phyloP scores from a whole-genome alignment of 495 filamentous ascomycete species.

The Podospora australis region DNA sequence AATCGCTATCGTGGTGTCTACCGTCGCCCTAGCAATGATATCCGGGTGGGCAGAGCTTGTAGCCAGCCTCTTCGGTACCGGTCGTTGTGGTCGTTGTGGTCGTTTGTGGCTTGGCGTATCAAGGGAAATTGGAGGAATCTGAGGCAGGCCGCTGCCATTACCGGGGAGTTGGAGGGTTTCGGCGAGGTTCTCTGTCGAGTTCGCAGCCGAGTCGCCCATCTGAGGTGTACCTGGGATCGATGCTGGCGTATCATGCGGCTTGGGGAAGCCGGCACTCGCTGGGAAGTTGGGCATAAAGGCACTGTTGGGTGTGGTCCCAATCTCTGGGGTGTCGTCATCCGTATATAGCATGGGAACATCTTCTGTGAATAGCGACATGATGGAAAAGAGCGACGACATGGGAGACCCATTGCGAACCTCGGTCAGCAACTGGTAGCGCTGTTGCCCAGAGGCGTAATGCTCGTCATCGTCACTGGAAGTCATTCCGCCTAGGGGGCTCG shows the following conservation, averaged over 20 bases:
- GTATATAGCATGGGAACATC: conserved; percentile 72
- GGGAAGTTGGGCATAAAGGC: conserved; percentile 28
- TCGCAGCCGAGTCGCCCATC: conserved; percentile 19
- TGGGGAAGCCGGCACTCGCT: conserved; percentile 41
- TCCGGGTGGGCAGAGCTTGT: conserved; percentile 87
- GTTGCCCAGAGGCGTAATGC: conserved; percentile 47
- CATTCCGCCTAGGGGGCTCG: conserved; percentile 20
- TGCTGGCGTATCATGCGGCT: conserved; percentile 31
- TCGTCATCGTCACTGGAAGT: conserved; percentile 66
- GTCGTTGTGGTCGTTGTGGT: conserved; percentile 19
- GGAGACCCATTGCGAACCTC: conserved; percentile 98
- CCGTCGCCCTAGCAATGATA: conserved; percentile 91
- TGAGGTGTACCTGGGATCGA: conserved; percentile 29
- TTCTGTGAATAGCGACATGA: conserved; percentile 93
- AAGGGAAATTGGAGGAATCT: conserved; percentile 69
- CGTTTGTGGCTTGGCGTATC: conserved; percentile 36
- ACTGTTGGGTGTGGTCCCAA: conserved; percentile 10
- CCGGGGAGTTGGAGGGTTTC: conserved; percentile 20
- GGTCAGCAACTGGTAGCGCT: conserved; percentile 85
- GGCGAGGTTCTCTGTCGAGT: conserved; percentile 9
- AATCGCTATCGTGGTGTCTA: conserved; percentile 96
- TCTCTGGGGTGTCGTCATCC: conserved; percentile 49
- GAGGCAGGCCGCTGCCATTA: conserved; percentile 22
- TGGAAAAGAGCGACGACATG: conserved; percentile 97
- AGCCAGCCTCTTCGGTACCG: conserved; percentile 38